Conservation (phyloP, 306 rosid species). For the Quercus dentata region DNA sequence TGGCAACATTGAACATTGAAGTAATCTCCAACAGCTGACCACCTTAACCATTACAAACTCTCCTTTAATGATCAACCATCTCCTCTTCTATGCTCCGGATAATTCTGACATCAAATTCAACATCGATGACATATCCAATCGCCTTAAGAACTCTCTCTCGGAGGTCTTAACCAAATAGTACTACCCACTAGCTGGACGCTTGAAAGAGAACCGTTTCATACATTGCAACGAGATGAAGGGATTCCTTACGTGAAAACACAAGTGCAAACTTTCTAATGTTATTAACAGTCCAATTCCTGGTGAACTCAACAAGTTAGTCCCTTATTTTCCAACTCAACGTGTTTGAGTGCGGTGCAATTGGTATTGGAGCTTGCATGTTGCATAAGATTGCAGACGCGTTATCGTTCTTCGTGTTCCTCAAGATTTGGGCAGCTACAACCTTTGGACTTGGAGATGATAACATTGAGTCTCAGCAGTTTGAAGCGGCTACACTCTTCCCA, state of each 20-base stretch:
- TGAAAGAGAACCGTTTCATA: conserved; percentile 1
- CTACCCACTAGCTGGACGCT: conserved; percentile 43
- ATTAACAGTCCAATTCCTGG: conserved; percentile 28
- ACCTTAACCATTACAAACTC: conserved; percentile 42
- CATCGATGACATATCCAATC: conserved; percentile 13
- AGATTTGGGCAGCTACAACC: conserved; percentile 43
- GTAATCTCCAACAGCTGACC: conserved; percentile 33
- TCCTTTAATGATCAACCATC: conserved; percentile 50
- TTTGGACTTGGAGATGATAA: too few species aligned
- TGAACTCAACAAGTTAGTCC: conserved; percentile 42
- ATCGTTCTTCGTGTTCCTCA: conserved; percentile 37
- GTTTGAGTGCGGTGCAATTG: conserved; percentile 26
- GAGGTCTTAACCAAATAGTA: conserved; percentile 22
- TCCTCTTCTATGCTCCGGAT: conserved; percentile 27
- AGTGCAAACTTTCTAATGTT: conserved; percentile 34
- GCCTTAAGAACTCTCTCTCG: conserved; percentile 48
- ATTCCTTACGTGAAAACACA: conserved; percentile 34
- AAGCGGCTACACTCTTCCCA: conserved; percentile 50
- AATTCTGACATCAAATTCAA: not conserved
- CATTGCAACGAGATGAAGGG: conserved; percentile 56
- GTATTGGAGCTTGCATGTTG: conserved; percentile 44
- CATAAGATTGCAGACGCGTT: conserved; percentile 54
- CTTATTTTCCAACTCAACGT: conserved; percentile 12
- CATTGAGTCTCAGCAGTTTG: too few species aligned
- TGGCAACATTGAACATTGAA: not conserved